A percentile compares a stretch with the other conserved stretches of the same genome.
Evolutionary conservation across 1,284 basidiomycete species (phyloP).

Genomic region (Trametes sp.): DNA sequence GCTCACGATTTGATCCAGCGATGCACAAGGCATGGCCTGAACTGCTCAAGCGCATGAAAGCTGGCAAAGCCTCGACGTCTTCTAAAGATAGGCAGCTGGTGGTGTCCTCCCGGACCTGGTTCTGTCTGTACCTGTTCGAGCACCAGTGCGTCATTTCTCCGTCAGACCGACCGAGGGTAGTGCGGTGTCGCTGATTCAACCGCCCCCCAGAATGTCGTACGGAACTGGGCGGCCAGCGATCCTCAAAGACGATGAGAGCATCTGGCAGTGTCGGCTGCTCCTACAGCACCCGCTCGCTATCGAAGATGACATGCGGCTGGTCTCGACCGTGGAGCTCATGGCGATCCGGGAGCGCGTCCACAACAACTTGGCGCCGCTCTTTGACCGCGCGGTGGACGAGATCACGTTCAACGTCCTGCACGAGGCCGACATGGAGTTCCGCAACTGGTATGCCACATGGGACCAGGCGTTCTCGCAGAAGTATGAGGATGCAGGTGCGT

Average conservation of each 20-base stretch:
- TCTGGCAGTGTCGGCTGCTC: constrained; percentile 81
- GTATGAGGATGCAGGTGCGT: constrained; percentile 79
- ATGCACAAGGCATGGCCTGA: constrained; percentile 91
- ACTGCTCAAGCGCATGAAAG: constrained; percentile 77
- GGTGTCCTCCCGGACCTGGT: constrained; percentile 85
- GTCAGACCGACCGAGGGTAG: background rate
- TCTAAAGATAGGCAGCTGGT: constrained; percentile 82
- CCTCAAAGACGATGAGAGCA: constrained; percentile 90
- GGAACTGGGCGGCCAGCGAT: constrained; percentile 93
- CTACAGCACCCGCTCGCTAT: constrained; percentile 89
- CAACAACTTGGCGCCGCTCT: constrained; percentile 68
- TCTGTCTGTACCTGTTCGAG: constrained; percentile 90
- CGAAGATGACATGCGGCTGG: constrained; percentile 93
- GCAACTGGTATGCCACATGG: constrained; percentile 78
- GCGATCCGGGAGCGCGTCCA: constrained; percentile 80
- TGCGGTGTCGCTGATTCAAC: background rate
- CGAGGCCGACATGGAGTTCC: constrained; percentile 72
- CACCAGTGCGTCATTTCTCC: constrained; percentile 73
- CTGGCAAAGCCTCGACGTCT: constrained; percentile 61
- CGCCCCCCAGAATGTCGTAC: constrained; percentile 72
- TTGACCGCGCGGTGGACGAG: constrained; percentile 73
- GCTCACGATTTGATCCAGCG: constrained; percentile 50
- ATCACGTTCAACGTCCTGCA: constrained; percentile 70
- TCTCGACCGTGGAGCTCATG: constrained; percentile 90
- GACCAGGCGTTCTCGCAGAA: constrained; percentile 82